Conservation (phyloP, 176 grass and related monocot species). For the Aegilops longissima region DNA sequence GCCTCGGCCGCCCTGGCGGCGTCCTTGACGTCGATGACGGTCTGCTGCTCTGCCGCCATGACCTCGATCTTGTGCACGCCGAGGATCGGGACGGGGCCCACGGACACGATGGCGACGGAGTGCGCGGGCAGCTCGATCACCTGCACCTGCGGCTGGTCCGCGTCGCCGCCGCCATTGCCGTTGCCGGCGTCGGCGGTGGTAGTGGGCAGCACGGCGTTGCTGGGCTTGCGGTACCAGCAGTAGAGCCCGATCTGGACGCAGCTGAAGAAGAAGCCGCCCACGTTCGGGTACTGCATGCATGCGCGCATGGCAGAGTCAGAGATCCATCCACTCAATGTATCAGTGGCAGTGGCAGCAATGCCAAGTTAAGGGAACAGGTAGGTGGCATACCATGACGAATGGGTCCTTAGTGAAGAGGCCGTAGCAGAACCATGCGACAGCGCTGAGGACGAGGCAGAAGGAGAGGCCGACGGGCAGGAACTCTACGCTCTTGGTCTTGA, state of each 20-base stretch:
- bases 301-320: neutral
- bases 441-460: conserved; percentile 69
- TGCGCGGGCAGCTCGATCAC: conserved; percentile 54
- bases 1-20: neutral
- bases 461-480: conserved; percentile 87
- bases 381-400: conserved; percentile 52
- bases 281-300: conserved; percentile 71
- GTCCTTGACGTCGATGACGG: conserved; percentile 8
- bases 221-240: conserved; percentile 58
- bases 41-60: conserved; percentile 3
- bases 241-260: conserved; percentile 76
- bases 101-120: conserved; percentile 52
- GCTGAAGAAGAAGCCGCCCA: conserved; percentile 78
- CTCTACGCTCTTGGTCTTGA: conserved; percentile 80
- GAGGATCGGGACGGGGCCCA: conserved; percentile 59
- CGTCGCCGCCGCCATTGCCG: neutral
- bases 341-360: neutral
- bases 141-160: conserved; percentile 5
- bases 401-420: conserved; percentile 70
- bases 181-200: neutral
- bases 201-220: conserved; percentile 39
- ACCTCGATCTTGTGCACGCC: conserved; percentile 63
- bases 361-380: neutral
- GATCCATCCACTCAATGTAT: neutral
- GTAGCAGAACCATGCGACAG: conserved; percentile 77